Conservation (phyloP, 2,329 filamentous ascomycete genomes). For the Didymella keratinophila region DNA sequence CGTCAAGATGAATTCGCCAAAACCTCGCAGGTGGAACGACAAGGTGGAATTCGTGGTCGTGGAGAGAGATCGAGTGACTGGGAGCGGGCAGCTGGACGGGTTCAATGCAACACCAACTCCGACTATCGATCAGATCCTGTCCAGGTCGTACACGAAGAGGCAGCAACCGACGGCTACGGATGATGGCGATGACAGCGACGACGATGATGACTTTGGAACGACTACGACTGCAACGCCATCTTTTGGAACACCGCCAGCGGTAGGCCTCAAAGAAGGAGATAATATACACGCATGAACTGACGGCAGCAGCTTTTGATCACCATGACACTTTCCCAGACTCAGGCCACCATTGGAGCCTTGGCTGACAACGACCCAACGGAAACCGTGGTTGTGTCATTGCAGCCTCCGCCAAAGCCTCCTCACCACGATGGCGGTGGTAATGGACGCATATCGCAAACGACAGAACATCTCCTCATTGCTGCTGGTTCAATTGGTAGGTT, state of each 20-base stretch:
- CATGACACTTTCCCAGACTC: slow-evolving; percentile 28
- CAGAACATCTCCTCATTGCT: slow-evolving; percentile 52
- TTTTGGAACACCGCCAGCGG: slow-evolving; percentile 26
- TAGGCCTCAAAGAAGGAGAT: slow-evolving; percentile 21
- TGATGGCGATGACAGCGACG: slow-evolving; percentile 16
- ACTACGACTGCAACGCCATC: slow-evolving; percentile 25
- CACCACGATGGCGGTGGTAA: slow-evolving; percentile 26
- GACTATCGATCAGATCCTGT: slow-evolving; percentile 28
- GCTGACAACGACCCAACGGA: slow-evolving; percentile 36
- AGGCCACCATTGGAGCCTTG: slow-evolving; percentile 28
- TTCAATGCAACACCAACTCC: slow-evolving; percentile 28
- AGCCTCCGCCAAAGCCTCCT: slow-evolving; percentile 27
- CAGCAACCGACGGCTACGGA: slow-evolving; percentile 20
- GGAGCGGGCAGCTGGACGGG: slow-evolving; percentile 22
- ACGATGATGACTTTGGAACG: slow-evolving; percentile 22
- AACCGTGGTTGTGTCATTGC: slow-evolving; percentile 38
- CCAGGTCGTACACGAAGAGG: slow-evolving; percentile 24
- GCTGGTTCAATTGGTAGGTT: slow-evolving; percentile 51
- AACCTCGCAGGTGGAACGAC: slow-evolving; percentile 31
- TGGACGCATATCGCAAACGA: slow-evolving; percentile 46
- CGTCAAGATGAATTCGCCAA: slow-evolving; percentile 42
- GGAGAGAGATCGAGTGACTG: slow-evolving; percentile 28
- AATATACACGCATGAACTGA: slow-evolving; percentile 24
- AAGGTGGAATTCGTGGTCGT: slow-evolving; percentile 43
- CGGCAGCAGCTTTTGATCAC: slow-evolving; percentile 34